Evolutionary conservation across 345 rosid genomes (phyloP).

Genomic region (Populus euphratica): DNA sequence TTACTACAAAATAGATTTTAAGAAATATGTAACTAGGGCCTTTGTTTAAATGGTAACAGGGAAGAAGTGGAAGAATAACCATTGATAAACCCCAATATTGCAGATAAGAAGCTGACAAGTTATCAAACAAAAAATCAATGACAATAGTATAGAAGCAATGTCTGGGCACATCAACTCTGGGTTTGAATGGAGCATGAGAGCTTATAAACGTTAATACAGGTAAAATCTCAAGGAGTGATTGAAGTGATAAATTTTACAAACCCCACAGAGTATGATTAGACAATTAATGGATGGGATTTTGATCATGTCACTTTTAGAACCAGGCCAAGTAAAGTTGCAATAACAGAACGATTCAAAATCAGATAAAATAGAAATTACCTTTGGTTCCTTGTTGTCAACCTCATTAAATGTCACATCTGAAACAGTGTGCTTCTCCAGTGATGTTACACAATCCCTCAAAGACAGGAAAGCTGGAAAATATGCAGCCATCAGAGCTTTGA

Average conservation of each 20-base stretch:
- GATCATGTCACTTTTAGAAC: background rate
- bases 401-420: conserved; percentile 26
- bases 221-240: background rate
- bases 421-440: conserved; percentile 56
- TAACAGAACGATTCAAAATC: background rate
- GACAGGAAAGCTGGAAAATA: conserved; percentile 52
- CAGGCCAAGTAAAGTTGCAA: conserved; percentile 7
- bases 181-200: background rate
- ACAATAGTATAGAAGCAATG: background rate
- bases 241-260: background rate
- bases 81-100: background rate
- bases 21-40: background rate
- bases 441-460: conserved; percentile 51
- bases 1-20: background rate
- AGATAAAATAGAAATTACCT: conserved; percentile 37
- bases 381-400: conserved; percentile 34
- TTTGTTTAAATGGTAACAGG: background rate
- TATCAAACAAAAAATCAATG: no score
- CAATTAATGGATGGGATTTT: background rate
- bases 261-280: background rate
- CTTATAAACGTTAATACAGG: background rate
- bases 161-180: background rate
- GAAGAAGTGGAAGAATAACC: background rate
- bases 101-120: background rate
- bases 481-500: conserved; percentile 47